phyloP scores from a whole-genome alignment of 2,329 filamentous ascomycete genomes.

The Penicillium sp. region DNA sequence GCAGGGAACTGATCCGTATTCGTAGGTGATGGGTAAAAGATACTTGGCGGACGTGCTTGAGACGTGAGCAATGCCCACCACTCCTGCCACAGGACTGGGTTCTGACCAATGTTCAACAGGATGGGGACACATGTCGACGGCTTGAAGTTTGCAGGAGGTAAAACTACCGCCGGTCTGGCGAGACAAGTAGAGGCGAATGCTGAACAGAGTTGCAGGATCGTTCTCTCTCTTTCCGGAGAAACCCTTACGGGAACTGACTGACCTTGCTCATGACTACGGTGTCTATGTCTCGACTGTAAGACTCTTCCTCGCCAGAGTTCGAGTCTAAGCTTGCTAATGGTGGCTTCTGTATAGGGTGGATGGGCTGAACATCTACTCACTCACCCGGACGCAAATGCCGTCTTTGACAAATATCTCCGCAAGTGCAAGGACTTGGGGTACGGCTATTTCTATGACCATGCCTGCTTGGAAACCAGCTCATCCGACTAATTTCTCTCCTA shows the following conservation, averaged over 20 bases:
- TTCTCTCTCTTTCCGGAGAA: slow-evolving; percentile 46
- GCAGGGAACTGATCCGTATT: too few relatives aligned
- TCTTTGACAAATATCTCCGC: slow-evolving; percentile 46
- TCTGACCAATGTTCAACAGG: slow-evolving; percentile 20
- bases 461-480: too few relatives aligned
- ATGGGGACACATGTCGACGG: slow-evolving; percentile 50
- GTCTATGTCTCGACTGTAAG: slow-evolving; percentile 47
- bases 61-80: slow-evolving; percentile 41
- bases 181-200: not conserved
- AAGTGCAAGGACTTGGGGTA: slow-evolving; percentile 47
- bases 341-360: slow-evolving; percentile 41
- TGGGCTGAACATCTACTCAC: slow-evolving; percentile 49
- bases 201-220: slow-evolving; percentile 31
- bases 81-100: too few relatives aligned
- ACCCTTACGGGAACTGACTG: slow-evolving; percentile 40
- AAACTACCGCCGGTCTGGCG: not conserved
- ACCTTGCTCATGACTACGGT: slow-evolving; percentile 43
- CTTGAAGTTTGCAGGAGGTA: slow-evolving; percentile 47
- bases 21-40: slow-evolving; percentile 43
- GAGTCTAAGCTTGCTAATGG: too few relatives aligned
- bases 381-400: slow-evolving; percentile 37
- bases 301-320: not conserved
- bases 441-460: slow-evolving; percentile 6
- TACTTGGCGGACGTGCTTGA: slow-evolving; percentile 48
- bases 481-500: slow-evolving; percentile 3